Evolutionary conservation across 2,329 filamentous ascomycete genomes (phyloP).

Genomic region (Fusarium pseudonygamai): DNA sequence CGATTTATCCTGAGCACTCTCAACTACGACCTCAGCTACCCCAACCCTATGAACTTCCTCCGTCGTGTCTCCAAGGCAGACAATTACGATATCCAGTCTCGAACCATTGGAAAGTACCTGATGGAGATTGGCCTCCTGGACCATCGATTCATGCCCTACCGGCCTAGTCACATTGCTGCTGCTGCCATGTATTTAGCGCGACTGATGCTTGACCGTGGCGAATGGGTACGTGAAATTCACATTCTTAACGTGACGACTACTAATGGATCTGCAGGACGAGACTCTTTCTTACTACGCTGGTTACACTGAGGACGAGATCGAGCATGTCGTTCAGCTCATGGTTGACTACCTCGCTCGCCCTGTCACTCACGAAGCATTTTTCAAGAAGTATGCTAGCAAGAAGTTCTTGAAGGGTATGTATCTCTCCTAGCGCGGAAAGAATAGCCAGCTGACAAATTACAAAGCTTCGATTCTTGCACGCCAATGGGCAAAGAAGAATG

Average conservation of each 20-base stretch:
- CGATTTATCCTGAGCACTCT: constrained; percentile 90
- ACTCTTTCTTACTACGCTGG: constrained; percentile 91
- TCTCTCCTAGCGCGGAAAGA: background rate
- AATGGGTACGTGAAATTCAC: constrained; percentile 75
- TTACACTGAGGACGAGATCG: constrained; percentile 91
- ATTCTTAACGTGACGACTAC: constrained; percentile 31
- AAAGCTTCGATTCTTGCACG: constrained; percentile 89
- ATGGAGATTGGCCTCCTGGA: constrained; percentile 97
- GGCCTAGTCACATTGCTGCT: constrained; percentile 89
- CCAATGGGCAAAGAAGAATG: constrained; percentile 90
- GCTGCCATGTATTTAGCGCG: constrained; percentile 95
- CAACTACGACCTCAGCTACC: constrained; percentile 97
- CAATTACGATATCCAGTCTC: constrained; percentile 98
- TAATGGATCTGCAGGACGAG: constrained; percentile 68
- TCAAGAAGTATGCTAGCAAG: constrained; percentile 99
- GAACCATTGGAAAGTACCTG: constrained; percentile 96
- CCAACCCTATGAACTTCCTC: constrained; percentile 99
- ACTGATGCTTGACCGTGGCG: constrained; percentile 86
- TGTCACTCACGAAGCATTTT: constrained; percentile 95
- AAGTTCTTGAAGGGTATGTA: constrained; percentile 97
- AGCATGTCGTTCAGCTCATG: constrained; percentile 93
- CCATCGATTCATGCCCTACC: constrained; percentile 90
- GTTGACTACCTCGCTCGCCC: constrained; percentile 94
- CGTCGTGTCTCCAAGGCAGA: constrained; percentile 98
- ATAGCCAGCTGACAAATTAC: constrained; percentile 24